phyloP scores from a whole-genome alignment of 2,329 filamentous ascomycete species.

The Fusarium sp. region DNA sequence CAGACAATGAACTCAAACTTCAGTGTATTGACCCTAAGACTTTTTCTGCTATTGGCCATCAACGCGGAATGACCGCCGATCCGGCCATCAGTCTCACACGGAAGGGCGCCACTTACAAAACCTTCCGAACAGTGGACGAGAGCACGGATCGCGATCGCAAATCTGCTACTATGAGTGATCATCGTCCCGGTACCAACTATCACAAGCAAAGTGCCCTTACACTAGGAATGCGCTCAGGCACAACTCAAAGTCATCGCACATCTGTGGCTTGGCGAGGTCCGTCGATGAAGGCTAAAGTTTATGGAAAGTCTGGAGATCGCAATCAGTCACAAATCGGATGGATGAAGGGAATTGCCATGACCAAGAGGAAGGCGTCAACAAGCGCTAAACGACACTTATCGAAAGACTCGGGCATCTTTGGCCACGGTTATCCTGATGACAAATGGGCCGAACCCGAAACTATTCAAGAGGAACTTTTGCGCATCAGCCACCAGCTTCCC shows the following conservation, averaged over 20 bases:
- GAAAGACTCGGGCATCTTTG: slow-evolving; percentile 66
- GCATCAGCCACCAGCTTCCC: slow-evolving; percentile 71
- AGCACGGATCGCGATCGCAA: slow-evolving; percentile 69
- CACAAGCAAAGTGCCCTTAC: slow-evolving; percentile 61
- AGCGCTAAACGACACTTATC: slow-evolving; percentile 62
- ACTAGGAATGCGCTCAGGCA: slow-evolving; percentile 58
- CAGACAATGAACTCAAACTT: slow-evolving; percentile 84
- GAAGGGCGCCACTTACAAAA: slow-evolving; percentile 87
- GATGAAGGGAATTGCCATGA: slow-evolving; percentile 78
- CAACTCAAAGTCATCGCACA: slow-evolving; percentile 48
- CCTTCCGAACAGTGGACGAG: slow-evolving; percentile 80
- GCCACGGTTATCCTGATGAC: slow-evolving; percentile 64
- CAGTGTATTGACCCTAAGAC: slow-evolving; percentile 77
- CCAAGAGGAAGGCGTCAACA: slow-evolving; percentile 63
- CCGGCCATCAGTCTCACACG: slow-evolving; percentile 80
- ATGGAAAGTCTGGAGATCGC: slow-evolving; percentile 59
- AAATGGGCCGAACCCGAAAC: slow-evolving; percentile 73
- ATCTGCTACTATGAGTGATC: slow-evolving; percentile 72
- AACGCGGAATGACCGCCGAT: slow-evolving; percentile 74
- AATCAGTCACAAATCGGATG: slow-evolving; percentile 73
- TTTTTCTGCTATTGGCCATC: slow-evolving; percentile 77
- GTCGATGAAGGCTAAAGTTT: slow-evolving; percentile 70
- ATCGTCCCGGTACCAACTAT: slow-evolving; percentile 61
- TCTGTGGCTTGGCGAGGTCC: slow-evolving; percentile 65
- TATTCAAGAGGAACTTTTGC: slow-evolving; percentile 74